phyloP scores from a whole-genome alignment of 495 filamentous ascomycete genomes.

The Penicillium cosmopolitanum region DNA sequence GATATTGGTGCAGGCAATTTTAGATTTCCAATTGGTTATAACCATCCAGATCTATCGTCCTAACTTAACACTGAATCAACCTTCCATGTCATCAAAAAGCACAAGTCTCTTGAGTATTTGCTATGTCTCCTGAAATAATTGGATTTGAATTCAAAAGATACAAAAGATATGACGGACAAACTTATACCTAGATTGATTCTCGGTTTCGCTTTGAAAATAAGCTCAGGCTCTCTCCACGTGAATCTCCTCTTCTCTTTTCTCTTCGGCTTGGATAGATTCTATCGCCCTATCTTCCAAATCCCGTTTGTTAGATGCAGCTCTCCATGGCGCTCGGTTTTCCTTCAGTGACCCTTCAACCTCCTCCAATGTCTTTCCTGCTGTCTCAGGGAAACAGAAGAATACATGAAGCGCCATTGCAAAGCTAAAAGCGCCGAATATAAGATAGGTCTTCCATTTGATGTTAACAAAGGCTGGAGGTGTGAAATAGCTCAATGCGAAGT shows the following conservation, averaged over 20 bases:
- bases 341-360: conserved; percentile 56
- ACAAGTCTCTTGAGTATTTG: background rate
- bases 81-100: background rate
- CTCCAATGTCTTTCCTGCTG: conserved; percentile 76
- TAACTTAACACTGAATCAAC: background rate
- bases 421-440: conserved; percentile 78
- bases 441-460: conserved; percentile 74
- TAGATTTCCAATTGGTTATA: background rate
- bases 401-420: conserved; percentile 71
- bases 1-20: background rate
- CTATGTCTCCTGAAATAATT: no score
- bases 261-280: background rate
- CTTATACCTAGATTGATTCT: background rate
- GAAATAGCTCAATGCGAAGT: conserved; percentile 81
- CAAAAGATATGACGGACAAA: background rate
- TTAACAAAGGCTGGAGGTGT: conserved; percentile 74
- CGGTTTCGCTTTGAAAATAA: background rate
- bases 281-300: background rate
- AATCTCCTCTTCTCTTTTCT: background rate
- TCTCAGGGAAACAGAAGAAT: conserved; percentile 83
- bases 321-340: background rate
- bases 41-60: background rate
- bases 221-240: background rate
- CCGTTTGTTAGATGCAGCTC: background rate
- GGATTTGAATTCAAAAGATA: background rate